Percentiles rank a stretch among this genome's conserved stretches.
Evolutionary conservation across 1,284 basidiomycete species (phyloP).

Genomic region (Melampsora occidentalis): DNA sequence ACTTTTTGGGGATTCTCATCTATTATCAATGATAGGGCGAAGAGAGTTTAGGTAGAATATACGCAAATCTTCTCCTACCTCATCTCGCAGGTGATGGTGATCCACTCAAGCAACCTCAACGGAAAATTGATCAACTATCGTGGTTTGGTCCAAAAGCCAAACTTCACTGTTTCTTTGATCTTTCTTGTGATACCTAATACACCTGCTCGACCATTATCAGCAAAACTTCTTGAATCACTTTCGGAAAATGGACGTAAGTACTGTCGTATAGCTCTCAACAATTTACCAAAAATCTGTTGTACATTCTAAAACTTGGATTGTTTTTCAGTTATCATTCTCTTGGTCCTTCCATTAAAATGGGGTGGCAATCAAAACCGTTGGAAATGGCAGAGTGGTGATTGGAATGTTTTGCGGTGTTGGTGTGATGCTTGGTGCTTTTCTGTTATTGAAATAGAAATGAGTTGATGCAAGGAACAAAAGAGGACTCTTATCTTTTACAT

Average conservation of each 20-base stretch:
- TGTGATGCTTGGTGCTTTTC: not conserved
- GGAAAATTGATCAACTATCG: conserved; percentile 29
- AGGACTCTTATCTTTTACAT: not conserved
- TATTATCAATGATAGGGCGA: not conserved
- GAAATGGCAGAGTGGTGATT: not conserved
- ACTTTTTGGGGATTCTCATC: no score
- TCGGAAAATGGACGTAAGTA: not conserved
- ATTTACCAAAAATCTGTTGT: no score
- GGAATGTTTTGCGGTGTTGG: not conserved
- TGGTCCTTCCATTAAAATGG: conserved; percentile 2
- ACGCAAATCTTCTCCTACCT: not conserved
- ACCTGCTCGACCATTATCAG: not conserved
- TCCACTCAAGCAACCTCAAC: not conserved
- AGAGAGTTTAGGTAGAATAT: not conserved
- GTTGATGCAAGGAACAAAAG: conserved; percentile 1
- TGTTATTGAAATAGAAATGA: not conserved
- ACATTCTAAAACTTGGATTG: not conserved
- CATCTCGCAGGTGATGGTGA: not conserved
- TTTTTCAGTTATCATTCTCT: not conserved
- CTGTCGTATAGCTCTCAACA: no score
- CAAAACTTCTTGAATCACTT: not conserved
- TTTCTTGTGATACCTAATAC: conserved; percentile 6
- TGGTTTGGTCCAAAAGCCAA: conserved; percentile 43
- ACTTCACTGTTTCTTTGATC: conserved; percentile 3
- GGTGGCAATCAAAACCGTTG: not conserved